Base-by-base conservation (phyloP, 345 rosid genomes). In the Theobroma cacao region DNA sequence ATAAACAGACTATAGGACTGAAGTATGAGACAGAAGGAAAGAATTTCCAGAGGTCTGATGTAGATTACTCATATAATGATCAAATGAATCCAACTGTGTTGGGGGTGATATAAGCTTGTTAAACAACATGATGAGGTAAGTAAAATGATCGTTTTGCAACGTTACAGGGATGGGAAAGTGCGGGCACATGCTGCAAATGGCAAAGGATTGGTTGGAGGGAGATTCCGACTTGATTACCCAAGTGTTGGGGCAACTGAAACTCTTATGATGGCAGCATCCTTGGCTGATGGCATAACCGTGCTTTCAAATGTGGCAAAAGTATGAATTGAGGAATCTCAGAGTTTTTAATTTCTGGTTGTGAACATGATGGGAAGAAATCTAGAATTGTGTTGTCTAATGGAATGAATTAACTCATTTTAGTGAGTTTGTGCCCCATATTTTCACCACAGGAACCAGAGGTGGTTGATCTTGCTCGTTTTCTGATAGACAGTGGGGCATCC, bases 191-290 rank as follows among this genome's bases (percentile, higher is more conserved):
- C 82, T 43, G 80, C 80, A 70, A 84, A 80, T 63, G 78, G 84
- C 59, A 68, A 66, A 76, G 84, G 84, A 67, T 68, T 83, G 78
- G 62, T 77, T 26, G 87, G 85, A 11, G 85, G 85, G 2, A 77
- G 52, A 36, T 85, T 82, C 69, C 80, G 48, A 41, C 85, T 85
- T 34, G 85, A 80, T 71, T 82, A 77, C 66, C 85, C 82, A 0
- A 85, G 85, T 47, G 87, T 80, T 62, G 84, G 84, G 14, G 85
- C 85, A 26, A 85, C 80, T 34, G 83, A 82, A 82, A 82, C 85
- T 74, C 87, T 85, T 72, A 80, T 80, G 87, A 85, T 82, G 87
- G 87, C 87, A 34, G 82, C 85, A 14, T 82, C 72, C 56, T 41
- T 85, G 82, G 87, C 85, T 24, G 80, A 85, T 36, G 87, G 87